Evolutionary conservation across 305 asterid species (phyloP).

Genomic region (Petunia hybrid): DNA sequence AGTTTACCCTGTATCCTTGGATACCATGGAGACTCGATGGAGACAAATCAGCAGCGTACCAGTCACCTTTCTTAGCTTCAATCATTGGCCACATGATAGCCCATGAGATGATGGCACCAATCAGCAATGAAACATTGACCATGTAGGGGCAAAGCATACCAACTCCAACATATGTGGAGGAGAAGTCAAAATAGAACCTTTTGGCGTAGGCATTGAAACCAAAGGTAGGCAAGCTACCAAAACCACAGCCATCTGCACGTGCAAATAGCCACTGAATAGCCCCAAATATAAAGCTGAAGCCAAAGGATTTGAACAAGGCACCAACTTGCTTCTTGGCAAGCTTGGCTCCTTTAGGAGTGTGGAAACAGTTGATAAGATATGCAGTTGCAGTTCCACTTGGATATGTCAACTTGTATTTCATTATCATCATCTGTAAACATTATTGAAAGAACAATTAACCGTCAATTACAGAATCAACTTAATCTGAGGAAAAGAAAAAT

Average conservation of each 20-base stretch:
- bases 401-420: conserved; percentile 41
- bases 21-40: conserved; percentile 33
- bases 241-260: conserved; percentile 19
- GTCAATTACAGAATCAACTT: not conserved
- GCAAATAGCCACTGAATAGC: conserved; percentile 31
- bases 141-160: conserved; percentile 35
- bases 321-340: conserved; percentile 38
- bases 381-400: conserved; percentile 58
- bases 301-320: conserved; percentile 21
- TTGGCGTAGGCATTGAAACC: conserved; percentile 28
- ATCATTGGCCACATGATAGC: conserved; percentile 35
- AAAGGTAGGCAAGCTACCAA: conserved; percentile 28
- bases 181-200: conserved; percentile 35
- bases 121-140: conserved; percentile 30
- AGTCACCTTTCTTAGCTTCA: conserved; percentile 31
- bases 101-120: conserved; percentile 31
- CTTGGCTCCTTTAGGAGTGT: conserved; percentile 50
- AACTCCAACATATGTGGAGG: conserved; percentile 33
- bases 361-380: conserved; percentile 49
- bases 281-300: conserved; percentile 26
- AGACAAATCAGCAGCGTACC: conserved; percentile 14
- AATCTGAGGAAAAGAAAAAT: too few relatives aligned
- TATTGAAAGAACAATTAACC: not conserved
- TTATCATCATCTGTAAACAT: conserved; percentile 36
- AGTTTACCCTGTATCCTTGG: conserved; percentile 33